Conservation (phyloP, 148 eudicot genomes). For the Oxyria digyna region DNA sequence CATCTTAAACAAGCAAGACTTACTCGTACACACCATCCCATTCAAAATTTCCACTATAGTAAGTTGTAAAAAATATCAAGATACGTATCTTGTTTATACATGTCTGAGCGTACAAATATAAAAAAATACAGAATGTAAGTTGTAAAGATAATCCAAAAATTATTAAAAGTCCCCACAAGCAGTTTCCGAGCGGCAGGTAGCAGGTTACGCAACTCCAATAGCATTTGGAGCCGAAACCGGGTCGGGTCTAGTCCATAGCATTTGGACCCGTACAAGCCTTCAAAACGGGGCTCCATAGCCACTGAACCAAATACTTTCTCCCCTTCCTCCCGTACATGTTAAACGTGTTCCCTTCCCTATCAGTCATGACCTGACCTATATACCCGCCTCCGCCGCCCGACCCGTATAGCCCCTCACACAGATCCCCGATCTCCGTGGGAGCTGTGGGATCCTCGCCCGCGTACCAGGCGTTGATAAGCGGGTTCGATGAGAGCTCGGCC, state of each 20-base stretch:
- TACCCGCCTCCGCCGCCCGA: slow-evolving; percentile 97
- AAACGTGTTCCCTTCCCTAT: slow-evolving; percentile 45
- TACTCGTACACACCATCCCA: not conserved
- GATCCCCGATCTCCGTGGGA: slow-evolving; percentile 88
- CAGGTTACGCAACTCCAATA: not conserved
- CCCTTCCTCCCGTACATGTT: slow-evolving; percentile 62
- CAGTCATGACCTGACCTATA: slow-evolving; percentile 77
- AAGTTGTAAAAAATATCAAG: not conserved
- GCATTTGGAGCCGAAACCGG: too few relatives aligned
- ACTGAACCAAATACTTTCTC: slow-evolving; percentile 78
- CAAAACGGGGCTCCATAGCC: slow-evolving; percentile 82
- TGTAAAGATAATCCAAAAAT: not conserved
- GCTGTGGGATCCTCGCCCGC: slow-evolving; percentile 98
- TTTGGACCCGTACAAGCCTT: slow-evolving; percentile 95
- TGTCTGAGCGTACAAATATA: not conserved
- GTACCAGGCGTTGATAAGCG: slow-evolving; percentile 86
- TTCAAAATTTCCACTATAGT: not conserved
- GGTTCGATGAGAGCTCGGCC: slow-evolving; percentile 80
- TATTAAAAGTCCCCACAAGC: not conserved
- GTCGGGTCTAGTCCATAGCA: slow-evolving; percentile 43
- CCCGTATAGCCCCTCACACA: slow-evolving; percentile 89
- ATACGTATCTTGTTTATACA: not conserved
- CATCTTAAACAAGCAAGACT: not conserved
- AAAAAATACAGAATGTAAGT: not conserved
- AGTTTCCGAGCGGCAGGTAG: not conserved